Conservation (phyloP, 768 basidiomycete genomes). For the Coprinellus micaceus region DNA sequence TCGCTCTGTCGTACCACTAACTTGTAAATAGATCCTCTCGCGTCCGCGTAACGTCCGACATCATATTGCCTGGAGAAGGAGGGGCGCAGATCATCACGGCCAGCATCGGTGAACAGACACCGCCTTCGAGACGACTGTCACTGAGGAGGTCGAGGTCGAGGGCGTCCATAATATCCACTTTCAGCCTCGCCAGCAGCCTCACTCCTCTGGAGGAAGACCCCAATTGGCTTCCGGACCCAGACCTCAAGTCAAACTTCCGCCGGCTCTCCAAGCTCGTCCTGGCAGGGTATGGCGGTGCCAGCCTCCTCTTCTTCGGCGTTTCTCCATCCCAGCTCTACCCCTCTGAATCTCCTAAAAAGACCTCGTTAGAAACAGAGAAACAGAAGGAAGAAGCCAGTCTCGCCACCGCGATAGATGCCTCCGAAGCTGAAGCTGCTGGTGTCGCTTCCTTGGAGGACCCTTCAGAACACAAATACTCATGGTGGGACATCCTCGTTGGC, state of each 20-base stretch:
- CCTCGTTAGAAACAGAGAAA: constrained; percentile 30
- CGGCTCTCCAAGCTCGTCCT: constrained; percentile 80
- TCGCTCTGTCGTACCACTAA: neutral
- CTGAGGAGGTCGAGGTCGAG: neutral
- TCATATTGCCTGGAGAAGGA: constrained; percentile 60
- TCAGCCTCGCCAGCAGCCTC: constrained; percentile 1
- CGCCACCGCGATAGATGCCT: constrained; percentile 63
- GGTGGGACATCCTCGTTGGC: constrained; percentile 82
- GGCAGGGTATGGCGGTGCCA: constrained; percentile 82
- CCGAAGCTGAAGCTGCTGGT: constrained; percentile 62
- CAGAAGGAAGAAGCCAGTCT: constrained; percentile 58
- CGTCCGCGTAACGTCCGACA: constrained; percentile 68
- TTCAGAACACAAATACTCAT: constrained; percentile 49
- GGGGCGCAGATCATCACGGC: constrained; percentile 73
- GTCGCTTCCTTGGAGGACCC: constrained; percentile 46
- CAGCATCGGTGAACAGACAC: constrained; percentile 66
- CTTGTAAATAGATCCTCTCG: constrained; percentile 57
- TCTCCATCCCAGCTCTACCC: constrained; percentile 22
- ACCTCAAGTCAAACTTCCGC: constrained; percentile 67
- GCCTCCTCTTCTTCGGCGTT: constrained; percentile 77
- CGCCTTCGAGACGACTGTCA: neutral
- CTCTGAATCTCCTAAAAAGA: neutral
- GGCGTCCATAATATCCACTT: constrained; percentile 8
- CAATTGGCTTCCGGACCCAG: constrained; percentile 33
- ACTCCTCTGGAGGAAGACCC: constrained; percentile 8